Base-by-base conservation (phyloP, 202 grass and related monocot species). In the Thinopyrum obtusiflorum region DNA sequence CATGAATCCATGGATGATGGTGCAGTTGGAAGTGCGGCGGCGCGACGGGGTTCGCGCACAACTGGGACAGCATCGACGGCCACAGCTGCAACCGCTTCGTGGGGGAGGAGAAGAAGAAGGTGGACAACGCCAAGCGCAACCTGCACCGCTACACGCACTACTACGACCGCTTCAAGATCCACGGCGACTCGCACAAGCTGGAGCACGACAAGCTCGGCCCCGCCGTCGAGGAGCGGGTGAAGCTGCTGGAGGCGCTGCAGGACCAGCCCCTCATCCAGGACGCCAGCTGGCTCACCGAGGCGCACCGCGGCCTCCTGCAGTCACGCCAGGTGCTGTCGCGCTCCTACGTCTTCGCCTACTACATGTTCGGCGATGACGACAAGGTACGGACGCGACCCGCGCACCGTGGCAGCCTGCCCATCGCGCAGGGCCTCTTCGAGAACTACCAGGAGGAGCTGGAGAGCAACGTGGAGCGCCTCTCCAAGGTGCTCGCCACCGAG, bases 21-120 rank as follows among this genome's bases (percentile, higher is more conserved):
- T 84, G 35, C 78, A 94, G 95, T 11, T 97, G 92, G 92, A 80
- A 90, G 78, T 97, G 95, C 83, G 95, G 95, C 21, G 87, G 33
- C 4, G 83, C 90, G 20, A 89, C 85, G 9, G 87, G 88, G 20
- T 0, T 0, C 0, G 6, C 2, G 0, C 94, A 94, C 66, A 46
- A 65, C 1, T 36, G 9, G 39, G 42, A 4, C 0, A n/a, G 4
- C 18, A 90, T 97, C 32, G 1, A 0, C 0, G 47, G 26, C 20
- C 94, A 97, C 83, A 91, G 68, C 60, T 97, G 95, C 80, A 93
- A 93, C 59, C 76, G 86, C 26, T 94, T 87, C 74, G 4, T 14
- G 18, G 17, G 4, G 57, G 46, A 82, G 10, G 84, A 86, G 79
- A 18, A 68, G 85, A 85, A 20, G 44, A 87, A 61, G 62, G 66